A percentile compares a stretch with the other conserved stretches of the same genome.
phyloP scores from a whole-genome alignment of 768 basidiomycete genomes.

The Mycena capillaripes region DNA sequence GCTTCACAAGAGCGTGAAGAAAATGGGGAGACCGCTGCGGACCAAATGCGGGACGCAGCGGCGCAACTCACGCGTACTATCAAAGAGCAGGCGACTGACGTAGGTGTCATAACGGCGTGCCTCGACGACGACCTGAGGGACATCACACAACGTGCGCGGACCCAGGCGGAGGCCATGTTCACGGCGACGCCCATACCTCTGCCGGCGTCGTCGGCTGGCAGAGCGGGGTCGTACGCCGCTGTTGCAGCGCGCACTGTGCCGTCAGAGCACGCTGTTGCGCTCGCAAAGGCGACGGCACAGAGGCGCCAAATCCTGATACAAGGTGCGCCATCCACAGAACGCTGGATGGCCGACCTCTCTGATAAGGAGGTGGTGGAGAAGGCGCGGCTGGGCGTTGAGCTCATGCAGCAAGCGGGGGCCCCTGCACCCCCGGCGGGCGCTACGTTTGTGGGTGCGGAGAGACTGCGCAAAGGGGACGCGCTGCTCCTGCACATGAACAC shows the following conservation, averaged over 20 bases:
- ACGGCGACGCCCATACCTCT: too few relatives aligned
- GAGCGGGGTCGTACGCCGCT: background rate
- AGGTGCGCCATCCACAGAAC: too few relatives aligned
- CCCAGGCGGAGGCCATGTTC: too few relatives aligned
- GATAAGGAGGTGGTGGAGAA: slow-evolving; percentile 30
- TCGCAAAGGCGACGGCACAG: background rate
- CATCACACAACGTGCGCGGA: too few relatives aligned
- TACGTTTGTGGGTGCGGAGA: slow-evolving; percentile 29
- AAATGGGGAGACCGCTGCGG: background rate
- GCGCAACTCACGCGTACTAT: background rate
- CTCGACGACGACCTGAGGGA: background rate
- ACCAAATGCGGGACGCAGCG: background rate
- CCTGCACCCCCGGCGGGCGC: background rate
- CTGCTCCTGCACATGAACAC: slow-evolving; percentile 10
- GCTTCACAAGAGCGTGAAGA: too few relatives aligned
- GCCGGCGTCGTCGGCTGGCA: too few relatives aligned
- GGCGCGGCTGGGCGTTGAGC: slow-evolving; percentile 10
- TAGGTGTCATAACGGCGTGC: background rate
- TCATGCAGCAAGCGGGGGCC: background rate
- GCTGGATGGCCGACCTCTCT: too few relatives aligned
- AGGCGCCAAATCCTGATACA: too few relatives aligned
- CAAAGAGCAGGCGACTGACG: background rate
- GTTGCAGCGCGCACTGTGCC: background rate
- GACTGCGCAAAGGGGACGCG: slow-evolving; percentile 29
- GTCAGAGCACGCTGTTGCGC: background rate